Evolutionary conservation across 768 basidiomycete genomes (phyloP).

Genomic region (Suillus brevipes): DNA sequence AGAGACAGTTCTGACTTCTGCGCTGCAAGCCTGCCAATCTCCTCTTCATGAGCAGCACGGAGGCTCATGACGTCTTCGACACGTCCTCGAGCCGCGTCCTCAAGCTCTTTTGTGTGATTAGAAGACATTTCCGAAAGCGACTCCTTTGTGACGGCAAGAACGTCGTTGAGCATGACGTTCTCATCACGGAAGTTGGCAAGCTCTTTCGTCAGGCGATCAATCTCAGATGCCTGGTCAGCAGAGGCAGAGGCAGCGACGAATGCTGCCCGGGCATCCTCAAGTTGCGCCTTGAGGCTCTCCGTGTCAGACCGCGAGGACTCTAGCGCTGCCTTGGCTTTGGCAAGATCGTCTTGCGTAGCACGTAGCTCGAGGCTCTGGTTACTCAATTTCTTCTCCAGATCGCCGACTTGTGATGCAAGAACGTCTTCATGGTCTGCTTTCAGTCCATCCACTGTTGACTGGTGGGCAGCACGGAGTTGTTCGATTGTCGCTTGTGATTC

Average conservation of each 20-base stretch:
- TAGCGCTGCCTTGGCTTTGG: constrained; percentile 66
- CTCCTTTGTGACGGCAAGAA: constrained; percentile 65
- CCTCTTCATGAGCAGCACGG: constrained; percentile 57
- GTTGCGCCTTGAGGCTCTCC: constrained; percentile 57
- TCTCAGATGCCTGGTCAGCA: constrained; percentile 53
- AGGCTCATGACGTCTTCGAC: constrained; percentile 71
- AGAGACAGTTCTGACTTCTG: constrained; percentile 65
- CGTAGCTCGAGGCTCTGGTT: constrained; percentile 71
- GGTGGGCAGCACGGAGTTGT: constrained; percentile 66
- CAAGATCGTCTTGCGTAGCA: constrained; percentile 81
- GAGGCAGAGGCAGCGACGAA: constrained; percentile 39
- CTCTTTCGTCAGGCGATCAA: constrained; percentile 57
- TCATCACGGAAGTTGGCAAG: constrained; percentile 69
- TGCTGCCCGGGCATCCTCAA: constrained; percentile 61
- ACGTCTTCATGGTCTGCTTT: constrained; percentile 62
- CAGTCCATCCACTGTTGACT: constrained; percentile 57
- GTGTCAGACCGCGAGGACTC: constrained; percentile 55
- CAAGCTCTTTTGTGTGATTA: constrained; percentile 71
- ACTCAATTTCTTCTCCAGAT: constrained; percentile 62
- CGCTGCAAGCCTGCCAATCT: constrained; percentile 52
- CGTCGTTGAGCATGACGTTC: constrained; percentile 60
- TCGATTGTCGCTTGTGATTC: constrained; percentile 66
- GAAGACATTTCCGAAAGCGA: constrained; percentile 70
- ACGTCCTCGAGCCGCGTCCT: constrained; percentile 68
- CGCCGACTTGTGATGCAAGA: constrained; percentile 56